phyloP scores from a whole-genome alignment of 2,329 filamentous ascomycete genomes.

The Arthrobotrys conoides region DNA sequence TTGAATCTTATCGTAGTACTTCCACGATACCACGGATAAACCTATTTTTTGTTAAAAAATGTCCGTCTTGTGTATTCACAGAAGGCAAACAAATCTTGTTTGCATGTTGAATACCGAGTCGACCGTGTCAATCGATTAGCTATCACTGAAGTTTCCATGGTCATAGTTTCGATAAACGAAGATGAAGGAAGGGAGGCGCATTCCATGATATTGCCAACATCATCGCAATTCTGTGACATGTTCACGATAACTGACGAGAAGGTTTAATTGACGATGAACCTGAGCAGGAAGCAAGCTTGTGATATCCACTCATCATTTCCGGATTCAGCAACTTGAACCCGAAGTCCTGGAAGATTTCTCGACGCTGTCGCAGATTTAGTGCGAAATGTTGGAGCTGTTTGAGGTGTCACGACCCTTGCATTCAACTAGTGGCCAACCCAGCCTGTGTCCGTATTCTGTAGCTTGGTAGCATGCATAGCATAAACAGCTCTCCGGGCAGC shows the following conservation, averaged over 20 bases:
- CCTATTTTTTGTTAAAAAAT: background rate
- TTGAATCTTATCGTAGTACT: slow-evolving; percentile 7
- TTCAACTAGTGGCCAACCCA: background rate
- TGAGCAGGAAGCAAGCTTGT: slow-evolving; percentile 32
- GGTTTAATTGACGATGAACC: slow-evolving; percentile 18
- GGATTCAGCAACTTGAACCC: slow-evolving; percentile 50
- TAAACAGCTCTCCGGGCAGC: slow-evolving; percentile 23
- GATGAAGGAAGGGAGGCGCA: background rate
- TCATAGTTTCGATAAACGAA: background rate
- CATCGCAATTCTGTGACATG: background rate
- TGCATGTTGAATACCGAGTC: background rate
- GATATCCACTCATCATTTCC: slow-evolving; percentile 42
- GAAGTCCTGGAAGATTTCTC: slow-evolving; percentile 19
- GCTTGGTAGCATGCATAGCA: slow-evolving; percentile 16
- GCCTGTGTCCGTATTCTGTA: background rate
- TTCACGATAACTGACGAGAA: slow-evolving; percentile 39
- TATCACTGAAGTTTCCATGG: background rate
- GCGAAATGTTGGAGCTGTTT: slow-evolving; percentile 21
- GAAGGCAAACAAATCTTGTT: background rate
- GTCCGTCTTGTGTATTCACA: background rate
- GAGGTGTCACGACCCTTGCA: slow-evolving; percentile 28
- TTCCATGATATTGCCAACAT: background rate
- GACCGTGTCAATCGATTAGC: background rate
- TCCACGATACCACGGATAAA: slow-evolving; percentile 28
- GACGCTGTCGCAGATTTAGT: slow-evolving; percentile 25